Evolutionary conservation across 2,329 filamentous ascomycete species (phyloP), one percentile per base, ranked within the genome.

Genomic region (Dryadomyces sulphureus): DNA sequence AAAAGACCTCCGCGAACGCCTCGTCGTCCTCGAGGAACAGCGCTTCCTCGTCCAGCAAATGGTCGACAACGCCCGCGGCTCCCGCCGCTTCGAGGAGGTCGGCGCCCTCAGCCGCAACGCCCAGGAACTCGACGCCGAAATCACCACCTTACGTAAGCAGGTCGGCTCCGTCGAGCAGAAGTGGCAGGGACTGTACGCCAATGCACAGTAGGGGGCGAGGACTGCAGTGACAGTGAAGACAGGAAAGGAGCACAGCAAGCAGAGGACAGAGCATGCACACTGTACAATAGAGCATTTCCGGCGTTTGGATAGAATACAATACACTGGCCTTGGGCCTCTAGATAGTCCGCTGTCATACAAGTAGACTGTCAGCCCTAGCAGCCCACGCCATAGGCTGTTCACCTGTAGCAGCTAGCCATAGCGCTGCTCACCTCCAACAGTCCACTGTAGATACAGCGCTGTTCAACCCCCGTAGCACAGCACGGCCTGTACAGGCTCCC

Each of bases 21-120:
- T 94, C 12, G 83, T 92, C 25, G 81, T 95, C 7, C 70, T 95
- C 1, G 87, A 94, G 60, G 89, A 95, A 63, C 89, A 95, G 60
- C 82, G 80, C 52, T 94, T 93, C 62, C 78, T 94, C 63, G 87
- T 95, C 0, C 77, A 80, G 34, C 79, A 85, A 54, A 94, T 94
- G 87, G 77, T 94, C 39, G 76, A 75, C 7, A 77, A 81, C 49
- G 86, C 88, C 0, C 81, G 81, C 41, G 81, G 79, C 38, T 76
- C 83, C 11, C 70, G 85, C 24, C 79, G 85, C 48, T 93, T 94
- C 54, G 89, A 94, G 56, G 89, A 95, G 61, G 84, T 93, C 2
- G 76, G 78, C 47, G 85, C 84, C 11, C 65, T 95, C 47, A 79
- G 79, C 4, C 72, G 80, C 48, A 94, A 94, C 54, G 65, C 87